A percentile compares a stretch with the other conserved stretches of the same genome.
phyloP scores from a whole-genome alignment of 305 asterid genomes.

The Solanum hybrid region DNA sequence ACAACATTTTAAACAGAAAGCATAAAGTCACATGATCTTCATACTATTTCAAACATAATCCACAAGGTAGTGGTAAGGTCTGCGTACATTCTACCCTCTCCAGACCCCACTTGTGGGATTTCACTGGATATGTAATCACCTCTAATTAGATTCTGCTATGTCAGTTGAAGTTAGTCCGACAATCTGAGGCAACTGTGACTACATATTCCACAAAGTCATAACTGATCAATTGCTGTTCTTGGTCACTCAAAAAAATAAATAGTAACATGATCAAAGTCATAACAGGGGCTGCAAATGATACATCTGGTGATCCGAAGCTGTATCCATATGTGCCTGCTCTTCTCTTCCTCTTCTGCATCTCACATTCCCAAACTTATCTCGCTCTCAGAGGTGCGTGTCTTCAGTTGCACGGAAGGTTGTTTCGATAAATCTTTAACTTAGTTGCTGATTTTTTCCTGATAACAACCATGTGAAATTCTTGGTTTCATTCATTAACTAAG shows the following conservation, averaged over 20 bases:
- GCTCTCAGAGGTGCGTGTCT: background rate
- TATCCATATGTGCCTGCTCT: background rate
- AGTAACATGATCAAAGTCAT: background rate
- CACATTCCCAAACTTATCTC: background rate
- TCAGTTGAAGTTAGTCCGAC: background rate
- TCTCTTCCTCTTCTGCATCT: background rate
- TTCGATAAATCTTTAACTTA: background rate
- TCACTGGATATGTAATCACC: background rate
- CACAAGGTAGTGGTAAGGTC: background rate
- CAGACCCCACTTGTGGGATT: background rate
- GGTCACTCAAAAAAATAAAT: background rate
- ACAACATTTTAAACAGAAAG: background rate
- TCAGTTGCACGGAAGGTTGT: background rate
- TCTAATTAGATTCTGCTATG: background rate
- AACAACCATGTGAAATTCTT: background rate
- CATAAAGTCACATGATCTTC: background rate
- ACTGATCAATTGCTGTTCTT: background rate
- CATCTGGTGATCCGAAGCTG: background rate
- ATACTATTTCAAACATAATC: background rate
- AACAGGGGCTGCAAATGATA: background rate
- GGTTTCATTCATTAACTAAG: slow-evolving; percentile 13
- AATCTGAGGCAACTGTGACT: background rate
- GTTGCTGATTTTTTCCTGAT: background rate
- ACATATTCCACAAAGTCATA: background rate
- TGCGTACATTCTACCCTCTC: background rate